These are phyloP conservation scores for Trichoderma polysporum DNA, from an alignment of 2,329 filamentous ascomycete species.

Conservation along the genomic window DNA sequence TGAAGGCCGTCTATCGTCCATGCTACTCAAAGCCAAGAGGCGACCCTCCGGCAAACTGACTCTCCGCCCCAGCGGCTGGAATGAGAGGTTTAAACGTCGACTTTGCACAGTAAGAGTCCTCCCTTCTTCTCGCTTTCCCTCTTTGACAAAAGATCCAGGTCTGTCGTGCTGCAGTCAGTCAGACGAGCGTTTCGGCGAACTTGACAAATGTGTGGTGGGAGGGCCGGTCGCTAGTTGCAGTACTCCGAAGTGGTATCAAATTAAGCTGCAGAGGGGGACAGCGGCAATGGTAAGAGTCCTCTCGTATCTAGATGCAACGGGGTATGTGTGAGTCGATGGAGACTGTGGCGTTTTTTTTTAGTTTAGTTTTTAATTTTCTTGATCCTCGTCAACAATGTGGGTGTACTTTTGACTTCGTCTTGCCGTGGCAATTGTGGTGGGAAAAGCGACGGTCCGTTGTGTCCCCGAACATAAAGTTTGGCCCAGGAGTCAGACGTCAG, in stretches of 20 bases:
- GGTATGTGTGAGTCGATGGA: conserved; percentile 12
- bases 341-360: conserved; percentile 5
- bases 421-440: background rate
- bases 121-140: background rate
- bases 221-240: conserved; percentile 1
- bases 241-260: background rate
- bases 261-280: conserved; percentile 6
- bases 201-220: background rate
- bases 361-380: background rate
- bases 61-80: background rate
- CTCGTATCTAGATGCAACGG: background rate
- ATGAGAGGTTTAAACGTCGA: background rate
- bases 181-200: background rate
- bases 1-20: conserved; percentile 7
- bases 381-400: background rate
- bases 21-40: background rate
- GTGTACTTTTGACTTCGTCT: background rate
- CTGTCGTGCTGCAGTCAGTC: background rate
- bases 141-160: background rate
- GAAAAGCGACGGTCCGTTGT: background rate
- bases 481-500: conserved; percentile 8
- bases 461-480: background rate
- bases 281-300: background rate
- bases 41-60: conserved; percentile 7
- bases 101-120: background rate